phyloP scores from a whole-genome alignment of 1,284 basidiomycete species.

The Cryptococcus maquisensis region DNA sequence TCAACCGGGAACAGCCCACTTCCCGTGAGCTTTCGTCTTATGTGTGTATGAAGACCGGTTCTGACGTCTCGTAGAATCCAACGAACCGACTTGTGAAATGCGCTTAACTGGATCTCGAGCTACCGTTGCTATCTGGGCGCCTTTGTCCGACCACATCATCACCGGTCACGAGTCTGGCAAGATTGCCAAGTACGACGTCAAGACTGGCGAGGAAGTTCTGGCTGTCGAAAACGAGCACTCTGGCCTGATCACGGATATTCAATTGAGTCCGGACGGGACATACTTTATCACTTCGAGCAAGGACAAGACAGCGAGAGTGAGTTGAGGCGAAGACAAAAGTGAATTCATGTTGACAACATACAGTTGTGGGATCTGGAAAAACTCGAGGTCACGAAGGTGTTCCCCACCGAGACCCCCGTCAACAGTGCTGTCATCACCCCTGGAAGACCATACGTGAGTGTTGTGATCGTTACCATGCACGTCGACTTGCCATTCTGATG shows the following conservation, averaged over 20 bases:
- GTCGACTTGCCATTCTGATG: neutral
- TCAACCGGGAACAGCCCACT: conserved; percentile 75
- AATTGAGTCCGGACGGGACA: conserved; percentile 81
- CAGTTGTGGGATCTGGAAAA: conserved; percentile 88
- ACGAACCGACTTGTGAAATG: conserved; percentile 73
- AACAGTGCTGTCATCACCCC: conserved; percentile 90
- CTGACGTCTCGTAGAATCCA: conserved; percentile 56
- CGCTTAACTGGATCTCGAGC: conserved; percentile 89
- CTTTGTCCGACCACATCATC: conserved; percentile 72
- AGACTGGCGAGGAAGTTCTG: conserved; percentile 81
- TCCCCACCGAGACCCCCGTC: conserved; percentile 85
- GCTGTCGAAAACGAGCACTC: conserved; percentile 71
- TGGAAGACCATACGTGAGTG: conserved; percentile 70
- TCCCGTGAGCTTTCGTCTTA: conserved; percentile 56
- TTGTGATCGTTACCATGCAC: too few species aligned
- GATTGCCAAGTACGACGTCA: conserved; percentile 80
- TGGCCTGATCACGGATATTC: conserved; percentile 83
- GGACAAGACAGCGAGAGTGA: conserved; percentile 89
- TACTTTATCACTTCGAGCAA: conserved; percentile 96
- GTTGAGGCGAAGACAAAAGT: conserved; percentile 29
- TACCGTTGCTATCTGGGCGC: conserved; percentile 88
- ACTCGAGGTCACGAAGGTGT: conserved; percentile 88
- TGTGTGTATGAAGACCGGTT: conserved; percentile 8
- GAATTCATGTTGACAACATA: neutral
- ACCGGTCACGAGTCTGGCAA: conserved; percentile 97